A percentile compares a stretch with the other conserved stretches of the same genome.
phyloP scores from a whole-genome alignment of 208 protist genomes.

The Herpetomonas samuelpessoai region DNA sequence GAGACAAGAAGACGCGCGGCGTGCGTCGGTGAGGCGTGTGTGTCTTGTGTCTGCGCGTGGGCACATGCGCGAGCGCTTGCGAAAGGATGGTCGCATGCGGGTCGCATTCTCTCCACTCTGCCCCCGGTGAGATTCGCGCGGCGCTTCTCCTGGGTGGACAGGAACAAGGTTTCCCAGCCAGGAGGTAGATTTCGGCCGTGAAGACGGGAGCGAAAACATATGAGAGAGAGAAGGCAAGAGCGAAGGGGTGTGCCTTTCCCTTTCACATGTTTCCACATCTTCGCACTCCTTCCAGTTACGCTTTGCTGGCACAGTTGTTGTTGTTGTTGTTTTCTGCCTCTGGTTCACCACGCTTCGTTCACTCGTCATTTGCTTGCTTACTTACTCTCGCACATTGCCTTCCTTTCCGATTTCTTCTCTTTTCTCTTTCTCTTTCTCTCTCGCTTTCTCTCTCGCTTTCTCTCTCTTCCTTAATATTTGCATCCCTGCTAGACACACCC shows the following conservation, averaged over 20 bases:
- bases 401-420: background rate
- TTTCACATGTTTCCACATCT: conserved; percentile 3
- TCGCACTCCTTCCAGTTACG: conserved; percentile 5
- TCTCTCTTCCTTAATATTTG: background rate
- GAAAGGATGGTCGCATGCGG: too few relatives aligned
- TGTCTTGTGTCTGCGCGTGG: conserved; percentile 2
- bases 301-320: background rate
- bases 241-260: background rate
- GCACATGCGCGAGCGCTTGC: too few relatives aligned
- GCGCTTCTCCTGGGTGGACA: too few relatives aligned
- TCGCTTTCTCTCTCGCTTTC: conserved; percentile 1
- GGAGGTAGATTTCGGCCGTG: too few relatives aligned
- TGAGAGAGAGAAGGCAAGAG: too few relatives aligned
- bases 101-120: too few relatives aligned
- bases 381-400: too few relatives aligned
- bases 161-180: too few relatives aligned
- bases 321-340: background rate
- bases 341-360: background rate
- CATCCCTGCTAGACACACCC: too few relatives aligned
- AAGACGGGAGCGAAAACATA: too few relatives aligned
- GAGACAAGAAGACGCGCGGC: conserved; percentile 24
- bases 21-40: background rate
- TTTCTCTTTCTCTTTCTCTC: conserved; percentile 7
- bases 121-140: too few relatives aligned
- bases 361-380: too few relatives aligned